phyloP scores from a whole-genome alignment of 345 rosid genomes.

The Litchi chinensis region DNA sequence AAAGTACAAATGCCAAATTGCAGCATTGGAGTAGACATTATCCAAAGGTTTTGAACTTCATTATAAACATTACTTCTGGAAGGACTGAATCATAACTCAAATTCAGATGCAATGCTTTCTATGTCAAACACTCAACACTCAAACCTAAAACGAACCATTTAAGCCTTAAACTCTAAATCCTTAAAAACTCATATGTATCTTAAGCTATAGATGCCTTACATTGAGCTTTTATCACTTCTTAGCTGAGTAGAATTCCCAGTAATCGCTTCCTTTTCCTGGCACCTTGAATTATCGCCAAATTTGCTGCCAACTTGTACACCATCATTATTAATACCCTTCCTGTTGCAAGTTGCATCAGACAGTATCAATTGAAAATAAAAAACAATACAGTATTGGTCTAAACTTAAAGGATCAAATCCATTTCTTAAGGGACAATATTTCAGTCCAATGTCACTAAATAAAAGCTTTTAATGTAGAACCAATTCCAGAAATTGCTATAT shows the following conservation, averaged over 20 bases:
- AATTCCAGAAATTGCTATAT: slow-evolving; percentile 6
- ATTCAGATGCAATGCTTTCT: background rate
- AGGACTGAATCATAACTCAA: background rate
- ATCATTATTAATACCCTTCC: slow-evolving; percentile 34
- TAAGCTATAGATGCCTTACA: slow-evolving; percentile 35
- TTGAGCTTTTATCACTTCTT: slow-evolving; percentile 30
- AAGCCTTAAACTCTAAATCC: background rate
- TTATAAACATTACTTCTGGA: background rate
- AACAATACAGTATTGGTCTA: background rate
- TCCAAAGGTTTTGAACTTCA: background rate
- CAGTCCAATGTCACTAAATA: background rate
- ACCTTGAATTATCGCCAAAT: slow-evolving; percentile 32
- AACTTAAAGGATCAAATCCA: slow-evolving; percentile 8
- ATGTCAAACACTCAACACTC: background rate
- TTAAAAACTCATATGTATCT: background rate
- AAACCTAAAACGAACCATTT: background rate
- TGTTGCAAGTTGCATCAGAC: slow-evolving; percentile 20
- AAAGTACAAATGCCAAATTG: background rate
- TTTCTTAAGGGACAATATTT: background rate
- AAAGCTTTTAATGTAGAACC: slow-evolving; percentile 3
- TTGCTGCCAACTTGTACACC: slow-evolving; percentile 32
- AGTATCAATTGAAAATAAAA: slow-evolving; percentile 8
- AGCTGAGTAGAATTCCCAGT: slow-evolving; percentile 39
- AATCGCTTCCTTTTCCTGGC: slow-evolving; percentile 36
- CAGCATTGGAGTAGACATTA: background rate